These are phyloP conservation scores for Pilatotrama ljubarskyi DNA, from an alignment of 768 basidiomycete species.

Conservation along the genomic window DNA sequence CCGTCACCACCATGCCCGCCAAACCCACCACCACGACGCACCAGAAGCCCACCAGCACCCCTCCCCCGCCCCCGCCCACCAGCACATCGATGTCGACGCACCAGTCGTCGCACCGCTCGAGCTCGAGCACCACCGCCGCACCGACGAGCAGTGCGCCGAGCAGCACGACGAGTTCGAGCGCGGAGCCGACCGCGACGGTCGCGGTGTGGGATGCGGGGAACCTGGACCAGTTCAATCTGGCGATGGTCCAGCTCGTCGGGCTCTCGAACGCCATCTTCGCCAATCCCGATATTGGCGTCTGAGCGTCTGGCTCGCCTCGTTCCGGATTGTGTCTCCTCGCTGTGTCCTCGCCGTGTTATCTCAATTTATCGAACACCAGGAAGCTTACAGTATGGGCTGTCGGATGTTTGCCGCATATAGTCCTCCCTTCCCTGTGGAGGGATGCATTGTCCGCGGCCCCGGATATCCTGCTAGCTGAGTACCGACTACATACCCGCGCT, in stretches of 20 bases:
- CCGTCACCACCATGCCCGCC: conserved; percentile 11
- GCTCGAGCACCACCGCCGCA: conserved; percentile 1
- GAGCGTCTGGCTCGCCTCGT: not conserved
- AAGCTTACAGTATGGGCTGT: too few relatives aligned
- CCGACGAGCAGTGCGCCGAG: conserved; percentile 3
- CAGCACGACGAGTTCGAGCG: conserved; percentile 12
- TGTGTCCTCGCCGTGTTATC: not conserved
- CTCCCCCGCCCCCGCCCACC: conserved; percentile 10
- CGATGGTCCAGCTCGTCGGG: conserved; percentile 21
- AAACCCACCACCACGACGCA: conserved; percentile 11
- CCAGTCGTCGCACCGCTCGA: conserved; percentile 12
- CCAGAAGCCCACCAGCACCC: conserved; percentile 5
- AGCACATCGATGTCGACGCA: conserved; percentile 6
- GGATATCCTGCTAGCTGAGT: too few relatives aligned
- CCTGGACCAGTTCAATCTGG: conserved; percentile 26
- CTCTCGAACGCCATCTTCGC: conserved; percentile 13
- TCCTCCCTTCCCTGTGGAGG: too few relatives aligned
- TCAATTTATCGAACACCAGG: too few relatives aligned
- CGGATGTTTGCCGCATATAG: too few relatives aligned
- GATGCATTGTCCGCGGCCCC: too few relatives aligned
- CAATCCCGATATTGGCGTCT: not conserved
- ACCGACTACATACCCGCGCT: too few relatives aligned
- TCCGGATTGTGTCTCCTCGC: not conserved
- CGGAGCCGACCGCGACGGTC: conserved; percentile 17
- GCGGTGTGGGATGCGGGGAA: conserved; percentile 17